Base-by-base conservation (phyloP, 305 asterid species). In the Fraxinus angustifolia region DNA sequence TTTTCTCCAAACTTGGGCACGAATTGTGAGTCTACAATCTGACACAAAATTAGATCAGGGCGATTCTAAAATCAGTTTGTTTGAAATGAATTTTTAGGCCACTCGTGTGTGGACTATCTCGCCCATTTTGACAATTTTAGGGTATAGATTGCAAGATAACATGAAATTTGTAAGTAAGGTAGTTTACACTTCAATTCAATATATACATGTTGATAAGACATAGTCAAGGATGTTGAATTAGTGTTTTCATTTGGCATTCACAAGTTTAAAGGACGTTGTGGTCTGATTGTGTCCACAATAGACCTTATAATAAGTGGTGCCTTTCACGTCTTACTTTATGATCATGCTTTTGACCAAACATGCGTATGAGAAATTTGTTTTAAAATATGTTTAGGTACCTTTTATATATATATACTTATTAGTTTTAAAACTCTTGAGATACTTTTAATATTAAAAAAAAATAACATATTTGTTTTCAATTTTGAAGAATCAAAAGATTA, bases 251-350 rank as follows among this genome's bases (percentile, higher is more conserved):
- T 60, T 8, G 5, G 4, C 5, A 60, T 23, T 3, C 34, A 62
- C 34, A 1, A 31, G 26, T 8, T 48, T 31, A 31, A 33, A 31
- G 70, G 28, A 48, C 48, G 82, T 65, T 45, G 82, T 79, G 82
- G 72, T 67, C 36, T 71, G 17, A 68, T 45, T 17, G 70, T 70
- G 53, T 68, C 78, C 82, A 79, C 82, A 68, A 79, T 65, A 8
- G 1, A 17, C 4, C 4, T 17, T 19, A 6, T 21, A 19, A 17
- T 6, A 60, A 48, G 58, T 48, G 70, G 67, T 28, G 45, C 34
- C 77, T 68, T 79, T 68, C 77, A 8, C 76, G 26, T 2, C 40
- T 26, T 56, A 60, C 70, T 60, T 19, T 60, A 53, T n/a, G 8
- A 53, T 53, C 62, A n/a, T n/a, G 62, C 62, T 53, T n/a, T 23